Evolutionary conservation across 2,329 filamentous ascomycete genomes (phyloP), one percentile per base, ranked within the genome.

Genomic region (Sporothrix globosa): DNA sequence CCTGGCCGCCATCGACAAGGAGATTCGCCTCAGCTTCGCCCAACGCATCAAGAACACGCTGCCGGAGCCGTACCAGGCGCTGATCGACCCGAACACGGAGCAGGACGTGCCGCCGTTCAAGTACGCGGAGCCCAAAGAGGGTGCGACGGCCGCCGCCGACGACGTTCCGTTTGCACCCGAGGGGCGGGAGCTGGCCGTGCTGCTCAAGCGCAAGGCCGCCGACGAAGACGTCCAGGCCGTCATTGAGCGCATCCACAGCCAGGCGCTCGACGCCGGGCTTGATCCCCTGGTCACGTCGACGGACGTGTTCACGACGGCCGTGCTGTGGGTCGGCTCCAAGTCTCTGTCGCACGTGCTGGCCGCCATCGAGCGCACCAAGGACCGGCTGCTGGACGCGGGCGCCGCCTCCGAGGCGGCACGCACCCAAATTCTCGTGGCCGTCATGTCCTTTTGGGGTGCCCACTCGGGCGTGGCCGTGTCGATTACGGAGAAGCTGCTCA

Each of bases 51-150:
- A 96, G 79, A 94, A 94, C 73, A 98, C 96, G 5, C 83, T 99
- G 9, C 96, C 95, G 1, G 89, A 91, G 68, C 88, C 90, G 9
- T 98, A 97, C 77, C 89, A 94, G 75, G 92, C 84, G 2, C 82
- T 99, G 72, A 95, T 99, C 74, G 87, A 91, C 0, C 88, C 92
- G 68, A 92, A 91, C 74, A 96, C 97, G 79, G 95, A 98, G 80
- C 93, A 96, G 77, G 96, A 99, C 77, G 92, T 91, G n/a, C 96
- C 96, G 0, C 91, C 95, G 73, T 98, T 97, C 83, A 98, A 98
- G 80, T 99, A 41, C 11, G 68, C 56, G n/a, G 71, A 67, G 52
- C 24, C 41, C 24, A 48, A 24, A 6, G 58, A 39, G 9, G 48
- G 17, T n/a, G 48, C 48, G 41, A 3, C 6, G 10, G 14, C 11